These are phyloP conservation scores for Streptanthus diversifolius DNA, from an alignment of 345 rosid genomes.

Conservation along the genomic window DNA sequence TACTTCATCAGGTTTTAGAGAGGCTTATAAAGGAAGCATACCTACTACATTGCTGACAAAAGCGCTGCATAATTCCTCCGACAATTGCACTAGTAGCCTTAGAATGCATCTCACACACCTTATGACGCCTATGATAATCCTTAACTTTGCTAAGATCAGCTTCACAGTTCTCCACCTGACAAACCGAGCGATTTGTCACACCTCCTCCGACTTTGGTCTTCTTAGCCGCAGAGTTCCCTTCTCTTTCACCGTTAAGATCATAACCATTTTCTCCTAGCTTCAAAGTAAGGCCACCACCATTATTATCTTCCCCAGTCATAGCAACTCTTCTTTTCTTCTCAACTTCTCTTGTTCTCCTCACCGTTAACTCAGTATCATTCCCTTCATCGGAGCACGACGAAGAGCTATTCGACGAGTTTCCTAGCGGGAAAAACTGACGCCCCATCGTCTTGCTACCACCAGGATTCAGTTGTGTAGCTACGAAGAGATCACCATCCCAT, in stretches of 20 bases:
- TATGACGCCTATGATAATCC: constrained; percentile 96
- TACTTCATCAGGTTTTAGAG: not conserved
- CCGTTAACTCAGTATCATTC: constrained; percentile 46
- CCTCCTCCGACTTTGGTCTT: constrained; percentile 62
- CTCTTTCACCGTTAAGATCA: constrained; percentile 38
- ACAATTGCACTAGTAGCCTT: constrained; percentile 86
- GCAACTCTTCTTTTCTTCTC: constrained; percentile 67
- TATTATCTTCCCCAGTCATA: constrained; percentile 52
- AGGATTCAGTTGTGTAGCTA: constrained; percentile 66
- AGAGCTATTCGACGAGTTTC: constrained; percentile 81
- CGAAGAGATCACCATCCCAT: constrained; percentile 97
- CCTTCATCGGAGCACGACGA: constrained; percentile 84
- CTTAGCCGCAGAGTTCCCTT: constrained; percentile 56
- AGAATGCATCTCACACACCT: constrained; percentile 97
- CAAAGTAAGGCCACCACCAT: constrained; percentile 53
- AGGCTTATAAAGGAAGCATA: constrained; percentile 30
- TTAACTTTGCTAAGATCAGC: constrained; percentile 88
- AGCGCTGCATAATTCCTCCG: constrained; percentile 89
- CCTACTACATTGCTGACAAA: constrained; percentile 99
- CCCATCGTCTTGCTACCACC: constrained; percentile 38
- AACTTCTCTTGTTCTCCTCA: constrained; percentile 36
- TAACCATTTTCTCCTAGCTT: constrained; percentile 67
- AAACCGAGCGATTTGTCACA: constrained; percentile 58
- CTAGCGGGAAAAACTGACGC: constrained; percentile 60
- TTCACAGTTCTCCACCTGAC: constrained; percentile 94